Evolutionary conservation across 305 asterid genomes (phyloP), one percentile per base, ranked within the genome.

Genomic region (Fraxinus ornus): DNA sequence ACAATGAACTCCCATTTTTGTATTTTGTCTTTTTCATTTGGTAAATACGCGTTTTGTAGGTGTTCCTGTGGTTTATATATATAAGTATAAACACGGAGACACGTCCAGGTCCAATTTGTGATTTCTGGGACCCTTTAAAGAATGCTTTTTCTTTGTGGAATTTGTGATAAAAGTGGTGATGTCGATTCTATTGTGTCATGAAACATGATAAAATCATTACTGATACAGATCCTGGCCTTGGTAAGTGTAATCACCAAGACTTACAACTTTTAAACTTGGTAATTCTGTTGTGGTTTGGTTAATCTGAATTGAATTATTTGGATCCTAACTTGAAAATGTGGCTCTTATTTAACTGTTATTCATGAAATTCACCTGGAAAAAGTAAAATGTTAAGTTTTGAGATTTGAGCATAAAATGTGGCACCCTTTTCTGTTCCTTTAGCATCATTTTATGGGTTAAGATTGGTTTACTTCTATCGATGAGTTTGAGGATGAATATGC

Each of bases 151-250:
- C 71, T 21, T 62, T 62, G 22, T 70, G 68, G 72, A 77, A 70
- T 83, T 82, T 44, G 76, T 57, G 77, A 24, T 33, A 39, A 68
- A 47, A 73, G 78, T 77, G 84, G 70, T 75, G 92, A 87, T 80
- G 70, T 80, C 73, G 83, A 86, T 84, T 90, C 79, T 64, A 88
- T 76, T 79, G 82, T 57, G 81, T 76, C 78, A 81, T 71, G 79
- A 88, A 85, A 66, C 82, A 84, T 62, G 88, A 90, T 17, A 94
- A 94, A 90, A 13, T 91, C 85, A 90, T 94, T 24, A 94, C 92
- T 60, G 98, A 94, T 77, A 94, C 97, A 55, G 98, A 94, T 91
- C 98, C 98, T 75, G 98, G 95, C 68, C 90, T 92, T 83, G 98
- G 98, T 94, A 72, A 82, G 89, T 60, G 26, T 30, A 15, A 7